A percentile compares a stretch with the other conserved stretches of the same genome.
These are phyloP conservation scores for Allantophomopsis lycopodina DNA, from an alignment of 2,329 filamentous ascomycete genomes.

Conservation along the genomic window DNA sequence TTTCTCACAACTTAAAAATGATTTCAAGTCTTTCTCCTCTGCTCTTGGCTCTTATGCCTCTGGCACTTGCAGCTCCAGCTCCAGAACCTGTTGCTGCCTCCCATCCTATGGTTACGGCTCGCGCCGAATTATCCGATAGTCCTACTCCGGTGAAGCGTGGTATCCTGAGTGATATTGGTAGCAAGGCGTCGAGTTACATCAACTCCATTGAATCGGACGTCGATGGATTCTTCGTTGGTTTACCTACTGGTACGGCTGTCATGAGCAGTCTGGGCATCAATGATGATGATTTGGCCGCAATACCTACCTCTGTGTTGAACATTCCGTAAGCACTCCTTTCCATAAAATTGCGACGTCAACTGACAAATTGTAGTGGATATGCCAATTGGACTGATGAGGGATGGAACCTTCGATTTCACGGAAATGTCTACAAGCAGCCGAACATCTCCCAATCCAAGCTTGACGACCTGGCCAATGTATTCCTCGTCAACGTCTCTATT, in stretches of 20 bases:
- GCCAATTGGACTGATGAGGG: conserved; percentile 69
- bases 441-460: conserved; percentile 50
- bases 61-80: conserved; percentile 10
- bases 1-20: too few species aligned
- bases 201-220: conserved; percentile 26
- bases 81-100: conserved; percentile 11
- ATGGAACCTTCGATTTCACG: conserved; percentile 66
- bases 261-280: conserved; percentile 45
- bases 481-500: conserved; percentile 53
- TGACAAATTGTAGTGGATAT: conserved; percentile 31
- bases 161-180: conserved; percentile 21
- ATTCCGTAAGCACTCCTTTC: conserved; percentile 32
- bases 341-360: neutral
- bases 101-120: conserved; percentile 32
- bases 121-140: conserved; percentile 23
- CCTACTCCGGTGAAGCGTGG: conserved; percentile 24
- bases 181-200: conserved; percentile 24
- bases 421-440: conserved; percentile 71
- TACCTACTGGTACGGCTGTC: conserved; percentile 49
- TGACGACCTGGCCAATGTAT: conserved; percentile 55
- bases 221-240: conserved; percentile 42
- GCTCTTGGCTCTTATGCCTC: conserved; percentile 7
- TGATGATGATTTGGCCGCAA: conserved; percentile 41
- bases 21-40: conserved; percentile 1
- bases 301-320: conserved; percentile 59